Percentiles rank a stretch among this genome's conserved stretches.
phyloP scores from a whole-genome alignment of 2,329 filamentous ascomycete genomes.

The Aspergillus pseudoviridinutans region DNA sequence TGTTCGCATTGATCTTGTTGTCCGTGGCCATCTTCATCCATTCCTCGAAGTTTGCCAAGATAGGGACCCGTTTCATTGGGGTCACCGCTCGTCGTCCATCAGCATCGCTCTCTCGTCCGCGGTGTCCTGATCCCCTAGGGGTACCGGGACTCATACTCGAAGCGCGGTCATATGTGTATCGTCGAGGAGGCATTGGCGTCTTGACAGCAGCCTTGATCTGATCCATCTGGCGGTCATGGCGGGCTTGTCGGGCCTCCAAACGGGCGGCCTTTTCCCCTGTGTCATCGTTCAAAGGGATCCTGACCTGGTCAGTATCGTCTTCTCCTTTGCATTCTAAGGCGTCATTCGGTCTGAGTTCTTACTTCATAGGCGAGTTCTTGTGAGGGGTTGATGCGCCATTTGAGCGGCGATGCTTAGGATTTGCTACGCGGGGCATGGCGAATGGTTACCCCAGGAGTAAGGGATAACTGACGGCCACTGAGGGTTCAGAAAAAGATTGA shows the following conservation, averaged over 20 bases:
- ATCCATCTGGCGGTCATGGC: slow-evolving; percentile 87
- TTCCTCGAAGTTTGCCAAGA: slow-evolving; percentile 97
- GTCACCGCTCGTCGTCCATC: slow-evolving; percentile 72
- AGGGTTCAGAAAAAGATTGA: neutral
- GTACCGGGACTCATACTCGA: slow-evolving; percentile 48
- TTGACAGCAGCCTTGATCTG: slow-evolving; percentile 74
- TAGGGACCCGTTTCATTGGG: slow-evolving; percentile 91
- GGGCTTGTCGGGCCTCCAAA: slow-evolving; percentile 78
- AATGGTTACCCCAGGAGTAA: slow-evolving; percentile 22
- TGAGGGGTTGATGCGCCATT: slow-evolving; percentile 49
- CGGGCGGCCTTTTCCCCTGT: slow-evolving; percentile 84
- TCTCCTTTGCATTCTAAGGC: neutral
- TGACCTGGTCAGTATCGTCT: slow-evolving; percentile 35
- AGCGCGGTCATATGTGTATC: slow-evolving; percentile 35
- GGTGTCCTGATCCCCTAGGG: slow-evolving; percentile 38
- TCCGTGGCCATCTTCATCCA: slow-evolving; percentile 99
- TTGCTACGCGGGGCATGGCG: slow-evolving; percentile 56
- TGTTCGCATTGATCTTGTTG: slow-evolving; percentile 97
- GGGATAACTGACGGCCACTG: slow-evolving; percentile 14
- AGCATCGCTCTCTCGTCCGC: slow-evolving; percentile 46
- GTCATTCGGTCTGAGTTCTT: slow-evolving; percentile 16
- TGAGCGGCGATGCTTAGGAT: slow-evolving; percentile 44
- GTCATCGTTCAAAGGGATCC: slow-evolving; percentile 96
- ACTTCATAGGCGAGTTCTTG: slow-evolving; percentile 51
- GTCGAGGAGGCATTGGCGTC: slow-evolving; percentile 40